Base-by-base conservation (phyloP, 345 rosid genomes). In the Viola odorata region DNA sequence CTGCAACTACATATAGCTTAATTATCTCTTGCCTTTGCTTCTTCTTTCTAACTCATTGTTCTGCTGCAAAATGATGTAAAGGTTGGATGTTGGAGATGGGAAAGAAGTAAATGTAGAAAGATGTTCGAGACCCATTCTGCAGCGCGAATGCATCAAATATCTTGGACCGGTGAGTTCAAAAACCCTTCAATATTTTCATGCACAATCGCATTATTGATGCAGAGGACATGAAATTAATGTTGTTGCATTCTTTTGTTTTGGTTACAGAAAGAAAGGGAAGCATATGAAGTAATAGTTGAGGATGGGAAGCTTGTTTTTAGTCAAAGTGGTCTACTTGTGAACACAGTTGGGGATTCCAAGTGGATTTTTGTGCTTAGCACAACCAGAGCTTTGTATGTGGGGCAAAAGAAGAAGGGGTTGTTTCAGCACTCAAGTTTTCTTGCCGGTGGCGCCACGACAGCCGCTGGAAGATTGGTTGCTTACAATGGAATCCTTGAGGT, bases 281-380 rank as follows among this genome's bases (percentile, higher is more conserved):
- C 57, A 0, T 85, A 67, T 13, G 88, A 85, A 64, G 86, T 82
- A n/a, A 50, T 77, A 4, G 73, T 85, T 15, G 78, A 75, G 58
- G 52, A 76, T 16, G 91, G 91, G 47, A 79, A 60, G 77, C 84
- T 85, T 16, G 12, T 75, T 23, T 77, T 73, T 12, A 72, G 59
- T 57, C 66, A 63, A 59, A 68, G 63, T 45, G 74, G 84, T 15
- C 38, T 40, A 4, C 63, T 41, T 2, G 73, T 82, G 38, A 63
- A 82, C 7, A 79, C 88, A 8, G 9, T 23, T 3, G 85, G 71
- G 51, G 85, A 81, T 13, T 77, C 78, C 3, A 85, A 85, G 67
- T 85, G 84, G 91, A 85, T 85, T 63, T 85, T 85, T 67, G 88
- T 85, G 39, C 77, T 85, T 3, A 82, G 91, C 81, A 85, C 91